A percentile compares a stretch with the other conserved stretches of the same genome.
phyloP scores from a whole-genome alignment of 768 basidiomycete genomes.

The Pleurotus sapidus region DNA sequence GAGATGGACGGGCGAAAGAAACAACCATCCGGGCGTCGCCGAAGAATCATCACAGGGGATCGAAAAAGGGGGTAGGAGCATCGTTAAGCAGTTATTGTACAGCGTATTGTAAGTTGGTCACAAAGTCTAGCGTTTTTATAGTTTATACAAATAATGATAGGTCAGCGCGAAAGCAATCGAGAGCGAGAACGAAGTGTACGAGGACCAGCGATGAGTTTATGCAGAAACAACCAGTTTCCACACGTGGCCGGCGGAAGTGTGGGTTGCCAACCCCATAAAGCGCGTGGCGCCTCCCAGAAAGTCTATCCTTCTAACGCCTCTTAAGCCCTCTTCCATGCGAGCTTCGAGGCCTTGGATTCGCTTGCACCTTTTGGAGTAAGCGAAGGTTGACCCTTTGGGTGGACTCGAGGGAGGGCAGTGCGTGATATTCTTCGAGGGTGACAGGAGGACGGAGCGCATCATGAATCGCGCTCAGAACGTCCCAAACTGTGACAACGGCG shows the following conservation, averaged over 20 bases:
- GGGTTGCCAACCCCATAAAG: slow-evolving; percentile 7
- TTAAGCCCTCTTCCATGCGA: slow-evolving; percentile 3
- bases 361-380: slow-evolving; percentile 1
- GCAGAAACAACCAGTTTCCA: slow-evolving; percentile 4
- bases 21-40: no score
- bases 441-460: not conserved
- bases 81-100: no score
- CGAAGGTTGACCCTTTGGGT: not conserved
- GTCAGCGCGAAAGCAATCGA: not conserved
- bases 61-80: no score
- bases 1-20: no score
- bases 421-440: slow-evolving; percentile 4
- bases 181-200: no score
- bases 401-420: slow-evolving; percentile 4
- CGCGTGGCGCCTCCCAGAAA: slow-evolving; percentile 4
- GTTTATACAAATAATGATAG: not conserved
- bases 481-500: slow-evolving; percentile 4
- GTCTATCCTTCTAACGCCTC: slow-evolving; percentile 7
- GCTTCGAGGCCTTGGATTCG: not conserved
- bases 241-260: not conserved
- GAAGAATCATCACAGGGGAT: no score
- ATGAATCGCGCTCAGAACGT: slow-evolving; percentile 3
- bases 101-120: no score
- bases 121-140: no score
- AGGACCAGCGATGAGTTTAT: not conserved